Evolutionary conservation across 2,329 filamentous ascomycete species (phyloP).

Genomic region (Penicillium sp.): DNA sequence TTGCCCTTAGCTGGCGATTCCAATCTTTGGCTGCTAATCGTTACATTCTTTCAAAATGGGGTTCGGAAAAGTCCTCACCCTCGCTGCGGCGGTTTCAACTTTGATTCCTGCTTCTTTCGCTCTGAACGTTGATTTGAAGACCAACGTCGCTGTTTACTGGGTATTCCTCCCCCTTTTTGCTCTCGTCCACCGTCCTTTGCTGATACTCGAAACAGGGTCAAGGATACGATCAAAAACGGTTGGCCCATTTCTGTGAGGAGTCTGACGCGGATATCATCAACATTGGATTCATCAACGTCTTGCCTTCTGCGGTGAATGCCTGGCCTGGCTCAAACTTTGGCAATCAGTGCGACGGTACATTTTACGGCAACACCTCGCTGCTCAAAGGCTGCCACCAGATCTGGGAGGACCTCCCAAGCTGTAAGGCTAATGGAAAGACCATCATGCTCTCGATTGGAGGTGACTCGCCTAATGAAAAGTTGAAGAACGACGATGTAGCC

Average conservation of each 20-base stretch:
- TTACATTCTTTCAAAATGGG: constrained; percentile 37
- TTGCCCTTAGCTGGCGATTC: constrained; percentile 32
- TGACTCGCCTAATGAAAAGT: constrained; percentile 41
- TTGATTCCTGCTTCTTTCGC: constrained; percentile 36
- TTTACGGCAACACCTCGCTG: constrained; percentile 43
- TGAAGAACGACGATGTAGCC: constrained; percentile 42
- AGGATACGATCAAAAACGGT: constrained; percentile 48
- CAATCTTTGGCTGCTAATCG: constrained; percentile 36
- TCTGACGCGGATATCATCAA: constrained; percentile 55
- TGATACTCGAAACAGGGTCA: constrained; percentile 46
- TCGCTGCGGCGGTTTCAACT: constrained; percentile 35
- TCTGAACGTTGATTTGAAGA: constrained; percentile 43
- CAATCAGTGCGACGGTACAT: constrained; percentile 50
- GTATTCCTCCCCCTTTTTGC: constrained; percentile 26
- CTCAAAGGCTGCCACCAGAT: constrained; percentile 46
- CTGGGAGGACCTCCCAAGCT: constrained; percentile 40
- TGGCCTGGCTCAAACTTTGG: constrained; percentile 57
- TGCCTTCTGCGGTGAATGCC: constrained; percentile 47
- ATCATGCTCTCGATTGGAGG: constrained; percentile 51
- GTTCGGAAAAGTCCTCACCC: constrained; percentile 32
- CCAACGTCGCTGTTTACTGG: constrained; percentile 56
- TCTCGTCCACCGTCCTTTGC: background rate
- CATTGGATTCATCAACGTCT: constrained; percentile 55
- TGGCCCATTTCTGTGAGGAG: constrained; percentile 53
- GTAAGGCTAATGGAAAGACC: constrained; percentile 44